Conservation (phyloP, 805 yeast genomes). For the Wickerhamiella lipophila region DNA sequence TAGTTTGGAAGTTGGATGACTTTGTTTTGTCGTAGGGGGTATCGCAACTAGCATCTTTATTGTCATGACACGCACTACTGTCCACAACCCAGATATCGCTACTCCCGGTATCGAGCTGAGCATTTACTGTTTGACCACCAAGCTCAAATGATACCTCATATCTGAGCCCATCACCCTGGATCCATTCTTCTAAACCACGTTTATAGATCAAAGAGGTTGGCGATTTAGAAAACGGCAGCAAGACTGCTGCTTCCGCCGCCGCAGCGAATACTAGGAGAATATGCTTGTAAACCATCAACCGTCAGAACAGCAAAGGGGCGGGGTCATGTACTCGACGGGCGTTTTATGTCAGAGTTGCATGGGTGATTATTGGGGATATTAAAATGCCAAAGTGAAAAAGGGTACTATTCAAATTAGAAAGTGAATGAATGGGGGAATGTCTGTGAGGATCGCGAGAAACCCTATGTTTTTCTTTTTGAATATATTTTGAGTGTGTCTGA, state of each 20-base stretch:
- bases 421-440: too few species aligned
- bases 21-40: not conserved
- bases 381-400: not conserved
- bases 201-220: not conserved
- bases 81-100: conserved; percentile 43
- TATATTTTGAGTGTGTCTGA: not conserved
- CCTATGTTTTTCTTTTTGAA: too few species aligned
- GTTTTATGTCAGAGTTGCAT: conserved; percentile 1
- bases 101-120: conserved; percentile 40
- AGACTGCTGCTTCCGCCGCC: not conserved
- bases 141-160: conserved; percentile 1
- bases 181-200: not conserved
- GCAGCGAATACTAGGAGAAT: not conserved
- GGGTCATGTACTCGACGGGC: not conserved
- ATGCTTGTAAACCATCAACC: not conserved
- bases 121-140: not conserved
- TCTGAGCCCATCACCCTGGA: not conserved
- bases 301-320: not conserved
- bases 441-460: too few species aligned
- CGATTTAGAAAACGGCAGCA: not conserved
- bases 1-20: not conserved
- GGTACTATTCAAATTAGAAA: not conserved
- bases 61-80: not conserved
- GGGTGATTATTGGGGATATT: too few species aligned
- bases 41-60: not conserved